Evolutionary conservation across 1,284 basidiomycete genomes (phyloP), one percentile per base, ranked within the genome.

Genomic region (Clitocybe nebularis): DNA sequence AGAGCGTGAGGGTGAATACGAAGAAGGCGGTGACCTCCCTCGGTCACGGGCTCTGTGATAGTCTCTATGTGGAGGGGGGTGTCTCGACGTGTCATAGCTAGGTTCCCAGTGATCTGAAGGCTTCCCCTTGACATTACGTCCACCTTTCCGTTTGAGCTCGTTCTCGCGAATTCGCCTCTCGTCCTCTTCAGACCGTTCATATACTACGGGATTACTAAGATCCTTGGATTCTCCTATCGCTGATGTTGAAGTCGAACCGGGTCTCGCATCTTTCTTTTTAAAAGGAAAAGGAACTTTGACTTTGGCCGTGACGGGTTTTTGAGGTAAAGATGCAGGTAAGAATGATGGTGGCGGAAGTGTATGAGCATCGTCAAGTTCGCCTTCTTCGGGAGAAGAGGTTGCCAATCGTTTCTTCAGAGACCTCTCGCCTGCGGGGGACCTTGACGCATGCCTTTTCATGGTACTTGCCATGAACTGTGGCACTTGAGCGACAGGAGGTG

Each of bases 381-480:
- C 85, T 57, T 89, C 86, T 60, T 89, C 85, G 39, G 84, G 85
- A 0, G 84, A 81, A 4, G 83, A 84, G 1, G 78, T 74, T 5
- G 71, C 69, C 14, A 60, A 68, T 29, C 83, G 71, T 56, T 87
- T n/a, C n/a, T n/a, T 89, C 5, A 60, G 29, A 3, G 75, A 71
- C 35, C 80, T 70, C 28, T 62, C 59, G 48, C 66, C 62, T 2
- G 66, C 61, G 32, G 73, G 71, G 7, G 77, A 75, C 36, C 61
- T 57, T 25, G 77, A 77, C 17, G 79, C 77, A 40, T 63, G 64
- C 45, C 83, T 72, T 62, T 86, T 86, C 28, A 60, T 50, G 11
- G 70, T 65, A 20, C 59, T 56, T 48, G 54, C 56, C 63, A 65
- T 66, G 34, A 36, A 19, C 17, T 34, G 23, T 40, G 36, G 20